A percentile compares a stretch with the other conserved stretches of the same genome.
Conservation (phyloP, 2,329 filamentous ascomycete species). For the Thelonectria discophora region DNA sequence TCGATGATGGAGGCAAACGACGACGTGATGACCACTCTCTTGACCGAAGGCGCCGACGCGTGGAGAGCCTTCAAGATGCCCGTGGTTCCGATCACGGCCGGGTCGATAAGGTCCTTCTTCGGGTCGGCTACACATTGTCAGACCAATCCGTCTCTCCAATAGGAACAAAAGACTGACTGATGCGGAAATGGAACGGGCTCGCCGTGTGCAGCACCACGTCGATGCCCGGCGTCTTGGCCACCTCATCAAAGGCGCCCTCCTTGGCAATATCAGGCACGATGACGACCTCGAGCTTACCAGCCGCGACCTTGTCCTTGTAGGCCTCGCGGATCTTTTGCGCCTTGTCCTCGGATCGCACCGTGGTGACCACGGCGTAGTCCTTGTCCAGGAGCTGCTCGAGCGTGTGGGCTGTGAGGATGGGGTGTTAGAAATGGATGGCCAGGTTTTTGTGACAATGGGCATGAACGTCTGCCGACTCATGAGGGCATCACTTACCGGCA, state of each 20-base stretch:
- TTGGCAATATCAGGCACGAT: constrained; percentile 83
- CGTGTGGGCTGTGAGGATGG: constrained; percentile 56
- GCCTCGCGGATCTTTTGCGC: constrained; percentile 60
- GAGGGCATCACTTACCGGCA: constrained; percentile 40
- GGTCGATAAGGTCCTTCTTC: constrained; percentile 64
- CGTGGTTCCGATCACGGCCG: constrained; percentile 67
- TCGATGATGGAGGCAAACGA: constrained; percentile 64
- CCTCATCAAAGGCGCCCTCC: constrained; percentile 76
- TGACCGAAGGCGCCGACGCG: constrained; percentile 65
- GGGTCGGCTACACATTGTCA: constrained; percentile 50
- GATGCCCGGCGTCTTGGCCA: constrained; percentile 58
- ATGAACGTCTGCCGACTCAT: background rate
- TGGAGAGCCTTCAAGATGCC: constrained; percentile 78
- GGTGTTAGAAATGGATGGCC: constrained; percentile 1
- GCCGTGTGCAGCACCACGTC: constrained; percentile 69
- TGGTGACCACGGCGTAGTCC: constrained; percentile 63
- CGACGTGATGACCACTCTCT: constrained; percentile 72
- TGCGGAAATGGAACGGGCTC: constrained; percentile 66
- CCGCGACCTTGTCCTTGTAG: constrained; percentile 50
- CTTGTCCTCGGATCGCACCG: constrained; percentile 64
- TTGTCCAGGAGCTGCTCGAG: constrained; percentile 62
- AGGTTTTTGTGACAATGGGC: background rate
- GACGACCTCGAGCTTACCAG: constrained; percentile 56
- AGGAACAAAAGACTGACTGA: constrained; percentile 43
- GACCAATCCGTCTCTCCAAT: background rate